Evolutionary conservation across 805 yeast species (phyloP).

Genomic region (Yamadazyma sp.): DNA sequence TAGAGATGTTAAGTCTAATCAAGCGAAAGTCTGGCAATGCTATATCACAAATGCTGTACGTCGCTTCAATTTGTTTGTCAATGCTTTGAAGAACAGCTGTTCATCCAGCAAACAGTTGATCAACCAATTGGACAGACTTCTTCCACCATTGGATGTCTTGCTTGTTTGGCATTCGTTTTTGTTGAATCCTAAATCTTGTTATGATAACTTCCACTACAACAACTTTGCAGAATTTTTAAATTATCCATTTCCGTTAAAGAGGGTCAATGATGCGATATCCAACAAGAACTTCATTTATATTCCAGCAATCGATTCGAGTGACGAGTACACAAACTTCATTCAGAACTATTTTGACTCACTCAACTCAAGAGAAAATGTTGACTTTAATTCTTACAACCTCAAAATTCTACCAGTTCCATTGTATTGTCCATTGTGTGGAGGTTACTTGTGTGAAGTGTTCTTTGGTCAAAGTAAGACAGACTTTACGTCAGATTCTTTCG

Average conservation of each 20-base stretch:
- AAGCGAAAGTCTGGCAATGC: slow-evolving; percentile 19
- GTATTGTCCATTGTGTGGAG: slow-evolving; percentile 17
- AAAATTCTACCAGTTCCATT: slow-evolving; percentile 1
- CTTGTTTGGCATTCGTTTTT: slow-evolving; percentile 23
- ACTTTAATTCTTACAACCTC: neutral
- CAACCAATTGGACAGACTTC: neutral
- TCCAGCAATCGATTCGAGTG: slow-evolving; percentile 4
- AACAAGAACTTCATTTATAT: slow-evolving; percentile 6
- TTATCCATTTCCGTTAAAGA: slow-evolving; percentile 18
- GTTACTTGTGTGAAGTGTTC: too few species aligned
- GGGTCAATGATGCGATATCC: slow-evolving; percentile 8
- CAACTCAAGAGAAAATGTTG: neutral
- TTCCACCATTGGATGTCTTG: slow-evolving; percentile 21
- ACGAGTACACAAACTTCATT: neutral
- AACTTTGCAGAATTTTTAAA: slow-evolving; percentile 8
- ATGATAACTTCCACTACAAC: slow-evolving; percentile 12
- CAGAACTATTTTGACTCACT: neutral
- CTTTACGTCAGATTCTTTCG: slow-evolving; percentile 11
- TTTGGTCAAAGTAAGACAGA: slow-evolving; percentile 6
- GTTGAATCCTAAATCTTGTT: slow-evolving; percentile 16
- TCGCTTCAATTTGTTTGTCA: slow-evolving; percentile 19
- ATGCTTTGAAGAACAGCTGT: slow-evolving; percentile 8
- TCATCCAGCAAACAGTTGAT: neutral
- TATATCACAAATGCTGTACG: slow-evolving; percentile 21
- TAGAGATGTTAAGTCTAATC: neutral